Evolutionary conservation across 768 basidiomycete genomes (phyloP).

Genomic region (Zangia roseola): DNA sequence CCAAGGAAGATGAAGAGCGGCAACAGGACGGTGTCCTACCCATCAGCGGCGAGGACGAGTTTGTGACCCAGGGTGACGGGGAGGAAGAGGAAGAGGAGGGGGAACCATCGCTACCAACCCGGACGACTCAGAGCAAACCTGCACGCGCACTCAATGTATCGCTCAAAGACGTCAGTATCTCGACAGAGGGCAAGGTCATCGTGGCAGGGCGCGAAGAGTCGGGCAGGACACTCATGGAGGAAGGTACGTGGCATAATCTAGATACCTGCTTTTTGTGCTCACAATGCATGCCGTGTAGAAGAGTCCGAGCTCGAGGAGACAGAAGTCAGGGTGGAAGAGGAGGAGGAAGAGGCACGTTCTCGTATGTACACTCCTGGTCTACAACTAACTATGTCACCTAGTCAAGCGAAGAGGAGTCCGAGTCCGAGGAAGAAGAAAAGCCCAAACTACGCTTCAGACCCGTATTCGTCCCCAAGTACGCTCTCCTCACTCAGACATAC

Average conservation of each 20-base stretch:
- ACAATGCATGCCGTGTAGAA: constrained; percentile 9
- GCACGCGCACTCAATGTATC: constrained; percentile 67
- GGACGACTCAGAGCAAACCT: constrained; percentile 32
- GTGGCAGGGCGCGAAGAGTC: constrained; percentile 79
- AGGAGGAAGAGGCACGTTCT: constrained; percentile 39
- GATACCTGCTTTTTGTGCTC: constrained; percentile 5
- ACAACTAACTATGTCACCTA: constrained; percentile 30
- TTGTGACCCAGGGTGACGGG: constrained; percentile 37
- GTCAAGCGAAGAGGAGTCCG: constrained; percentile 88
- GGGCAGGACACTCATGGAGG: constrained; percentile 66
- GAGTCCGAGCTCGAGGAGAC: constrained; percentile 43
- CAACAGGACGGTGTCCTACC: constrained; percentile 57
- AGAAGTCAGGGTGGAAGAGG: constrained; percentile 38
- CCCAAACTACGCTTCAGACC: constrained; percentile 83
- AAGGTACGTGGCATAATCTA: constrained; percentile 36
- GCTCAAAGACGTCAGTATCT: constrained; percentile 78
- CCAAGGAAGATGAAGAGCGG: constrained; percentile 47
- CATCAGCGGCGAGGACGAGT: constrained; percentile 57
- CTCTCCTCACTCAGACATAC: constrained; percentile 4
- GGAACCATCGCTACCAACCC: constrained; percentile 38
- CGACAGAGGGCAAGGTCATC: constrained; percentile 75
- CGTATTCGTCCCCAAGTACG: constrained; percentile 93
- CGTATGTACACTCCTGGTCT: constrained; percentile 1
- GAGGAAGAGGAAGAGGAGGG: constrained; percentile 44
- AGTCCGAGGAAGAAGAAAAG: constrained; percentile 71